phyloP scores from a whole-genome alignment of 2,329 filamentous ascomycete species.

The Monosporascus ibericus region DNA sequence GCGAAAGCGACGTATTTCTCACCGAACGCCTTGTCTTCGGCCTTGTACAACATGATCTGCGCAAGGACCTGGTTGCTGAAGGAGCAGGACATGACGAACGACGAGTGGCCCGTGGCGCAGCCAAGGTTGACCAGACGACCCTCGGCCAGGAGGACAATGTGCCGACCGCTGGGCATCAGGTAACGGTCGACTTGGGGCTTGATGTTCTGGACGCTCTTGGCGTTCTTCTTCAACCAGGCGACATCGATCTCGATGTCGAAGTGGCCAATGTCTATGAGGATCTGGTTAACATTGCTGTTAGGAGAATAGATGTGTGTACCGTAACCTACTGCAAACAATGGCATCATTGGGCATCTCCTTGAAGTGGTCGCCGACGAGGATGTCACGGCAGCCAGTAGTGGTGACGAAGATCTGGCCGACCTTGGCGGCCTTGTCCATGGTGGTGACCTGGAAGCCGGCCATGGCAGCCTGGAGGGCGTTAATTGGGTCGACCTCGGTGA shows the following conservation, averaged over 20 bases:
- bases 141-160: constrained; percentile 98
- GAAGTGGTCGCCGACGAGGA: constrained; percentile 87
- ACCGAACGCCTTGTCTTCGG: constrained; percentile 76
- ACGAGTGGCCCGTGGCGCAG: constrained; percentile 98
- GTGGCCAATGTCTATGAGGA: constrained; percentile 80
- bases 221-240: constrained; percentile 98
- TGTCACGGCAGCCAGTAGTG: constrained; percentile 98
- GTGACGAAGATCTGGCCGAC: constrained; percentile 97
- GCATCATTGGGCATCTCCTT: constrained; percentile 94
- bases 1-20: constrained; percentile 96
- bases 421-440: constrained; percentile 93
- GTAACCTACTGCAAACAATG: constrained; percentile 84
- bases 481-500: constrained; percentile 98
- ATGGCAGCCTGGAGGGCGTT: constrained; percentile 98
- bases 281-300: constrained; percentile 11
- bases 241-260: constrained; percentile 99
- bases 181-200: constrained; percentile 99
- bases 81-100: constrained; percentile 99
- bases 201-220: constrained; percentile 92
- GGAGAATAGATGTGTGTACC: neutral
- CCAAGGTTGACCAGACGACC: constrained; percentile 98
- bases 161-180: constrained; percentile 85
- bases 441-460: constrained; percentile 92
- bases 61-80: constrained; percentile 99
- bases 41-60: constrained; percentile 98